Conservation (phyloP, 192 early-diverging fungal species). For the Gonapodya prolifera region DNA sequence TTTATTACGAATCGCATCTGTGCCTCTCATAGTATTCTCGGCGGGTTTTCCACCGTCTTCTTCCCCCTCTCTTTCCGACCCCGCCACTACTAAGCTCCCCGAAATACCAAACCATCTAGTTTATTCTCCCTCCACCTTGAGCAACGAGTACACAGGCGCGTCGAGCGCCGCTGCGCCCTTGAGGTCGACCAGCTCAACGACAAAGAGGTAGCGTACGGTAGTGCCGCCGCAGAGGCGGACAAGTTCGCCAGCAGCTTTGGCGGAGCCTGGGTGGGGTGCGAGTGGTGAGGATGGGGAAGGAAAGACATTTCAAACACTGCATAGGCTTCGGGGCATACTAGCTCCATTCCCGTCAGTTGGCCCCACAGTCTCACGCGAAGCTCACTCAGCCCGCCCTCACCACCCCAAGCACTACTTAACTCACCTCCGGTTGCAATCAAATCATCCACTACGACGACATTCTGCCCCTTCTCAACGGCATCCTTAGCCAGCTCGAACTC, state of each 20-base stretch:
- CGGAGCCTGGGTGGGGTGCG: conserved; percentile 23
- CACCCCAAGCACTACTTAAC: not conserved
- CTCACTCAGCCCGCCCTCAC: not conserved
- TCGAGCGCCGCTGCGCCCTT: conserved; percentile 65
- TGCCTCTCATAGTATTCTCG: too few species aligned
- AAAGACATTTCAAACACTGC: too few species aligned
- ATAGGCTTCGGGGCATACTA: too few species aligned
- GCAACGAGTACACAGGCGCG: conserved; percentile 77
- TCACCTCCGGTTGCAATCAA: conserved; percentile 69
- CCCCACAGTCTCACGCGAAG: too few species aligned
- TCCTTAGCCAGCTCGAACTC: conserved; percentile 83
- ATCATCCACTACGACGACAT: conserved; percentile 90
- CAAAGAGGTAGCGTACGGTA: conserved; percentile 76
- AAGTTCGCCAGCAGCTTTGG: conserved; percentile 71
- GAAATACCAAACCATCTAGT: too few species aligned
- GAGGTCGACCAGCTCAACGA: conserved; percentile 78
- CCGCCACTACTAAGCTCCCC: too few species aligned
- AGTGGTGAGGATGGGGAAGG: too few species aligned
- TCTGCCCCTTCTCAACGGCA: conserved; percentile 64
- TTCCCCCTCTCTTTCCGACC: too few species aligned
- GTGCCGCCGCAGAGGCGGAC: conserved; percentile 58
- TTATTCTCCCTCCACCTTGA: conserved; percentile 28
- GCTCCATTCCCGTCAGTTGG: too few species aligned
- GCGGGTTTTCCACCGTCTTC: too few species aligned
- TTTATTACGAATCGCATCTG: too few species aligned